Base-by-base conservation (phyloP, 805 yeast genomes). In the Monosporozyma aerobia region DNA sequence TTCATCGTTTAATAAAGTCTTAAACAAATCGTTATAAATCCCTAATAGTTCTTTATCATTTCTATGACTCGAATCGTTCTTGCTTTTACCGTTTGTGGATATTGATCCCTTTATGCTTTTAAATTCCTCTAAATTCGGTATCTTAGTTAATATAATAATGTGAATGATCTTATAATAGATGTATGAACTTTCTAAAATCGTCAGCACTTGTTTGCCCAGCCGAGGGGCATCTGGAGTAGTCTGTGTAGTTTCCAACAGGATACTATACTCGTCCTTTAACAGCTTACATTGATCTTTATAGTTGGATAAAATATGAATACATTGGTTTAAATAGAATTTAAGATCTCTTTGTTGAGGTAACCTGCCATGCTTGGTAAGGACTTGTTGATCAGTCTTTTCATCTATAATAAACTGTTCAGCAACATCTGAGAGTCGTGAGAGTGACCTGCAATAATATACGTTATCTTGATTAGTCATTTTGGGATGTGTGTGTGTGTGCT, bases 151-250 rank as follows among this genome's bases (percentile, higher is more conserved):
- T 23, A 63, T 57, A 2, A 61, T 58, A 41, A 57, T 59, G 46
- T 65, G 68, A n/a, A 68, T 63, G 16, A 67, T 65, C 51, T 68
- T 68, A 55, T 64, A 68, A 48, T 67, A 68, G n/a, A 68, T 61
- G 48, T 64, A 68, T 6, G 67, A 63, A n/a, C 63, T 58, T 58
- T 67, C 71, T 50, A 45, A 45, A 1, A 45, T 32, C 9, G 48
- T 45, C 22, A 45, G 33, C 5, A 32, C 22, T 32, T 45, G 14
- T 32, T 45, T 45, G 11, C 33, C 39, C 22, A 45, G 13, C 2
- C 47, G 47, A 9, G 39, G 27, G 22, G 43, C 27, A n/a, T 25
- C 32, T 2, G 13, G 6, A 14, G 50, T 39, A 11, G 39, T 9
- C 1, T 45, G 19, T 19, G 44, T 29, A 35, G 37, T n/a, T 14